Evolutionary conservation across 2,329 filamentous ascomycete genomes (phyloP).

Genomic region (Ceratocystis ficicola): DNA sequence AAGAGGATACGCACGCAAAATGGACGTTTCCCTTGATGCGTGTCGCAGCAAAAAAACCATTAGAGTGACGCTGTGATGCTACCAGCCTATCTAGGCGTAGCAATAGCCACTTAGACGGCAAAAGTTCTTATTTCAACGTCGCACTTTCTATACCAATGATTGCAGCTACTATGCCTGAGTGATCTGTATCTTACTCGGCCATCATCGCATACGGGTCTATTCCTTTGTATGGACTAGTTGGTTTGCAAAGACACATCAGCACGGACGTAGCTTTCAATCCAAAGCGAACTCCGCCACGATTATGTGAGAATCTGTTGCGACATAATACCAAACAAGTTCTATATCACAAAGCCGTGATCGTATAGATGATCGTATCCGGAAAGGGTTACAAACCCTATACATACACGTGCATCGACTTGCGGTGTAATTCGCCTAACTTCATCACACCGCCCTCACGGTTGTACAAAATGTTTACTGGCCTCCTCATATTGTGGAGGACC

Average conservation of each 20-base stretch:
- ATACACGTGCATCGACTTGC: too few species aligned
- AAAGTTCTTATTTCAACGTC: slow-evolving; percentile 8
- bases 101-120: not conserved
- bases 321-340: not conserved
- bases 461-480: not conserved
- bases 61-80: not conserved
- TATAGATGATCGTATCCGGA: too few species aligned
- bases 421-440: too few species aligned
- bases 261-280: not conserved
- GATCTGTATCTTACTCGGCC: not conserved
- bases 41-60: not conserved
- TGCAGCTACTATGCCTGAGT: not conserved
- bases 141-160: not conserved
- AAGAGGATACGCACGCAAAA: not conserved
- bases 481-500: not conserved
- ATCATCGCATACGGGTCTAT: not conserved
- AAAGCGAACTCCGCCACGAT: not conserved
- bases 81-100: not conserved
- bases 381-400: not conserved
- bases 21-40: not conserved
- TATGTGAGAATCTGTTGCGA: not conserved
- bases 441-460: too few species aligned
- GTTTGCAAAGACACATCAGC: not conserved
- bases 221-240: not conserved
- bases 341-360: not conserved